phyloP scores from a whole-genome alignment of 2,329 filamentous ascomycete species.

The Xylogone sp. region DNA sequence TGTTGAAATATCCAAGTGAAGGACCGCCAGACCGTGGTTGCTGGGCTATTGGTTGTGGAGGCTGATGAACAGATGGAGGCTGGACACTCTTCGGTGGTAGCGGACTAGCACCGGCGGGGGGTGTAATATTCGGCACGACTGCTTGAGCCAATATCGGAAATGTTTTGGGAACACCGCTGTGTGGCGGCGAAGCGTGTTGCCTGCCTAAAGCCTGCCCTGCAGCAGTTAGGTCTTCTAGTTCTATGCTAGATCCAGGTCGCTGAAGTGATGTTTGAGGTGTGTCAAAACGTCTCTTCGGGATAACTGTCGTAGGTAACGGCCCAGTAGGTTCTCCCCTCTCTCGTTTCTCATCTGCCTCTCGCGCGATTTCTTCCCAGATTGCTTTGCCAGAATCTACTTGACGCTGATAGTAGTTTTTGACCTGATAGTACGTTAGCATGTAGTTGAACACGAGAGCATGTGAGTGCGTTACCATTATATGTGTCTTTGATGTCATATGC shows the following conservation, averaged over 20 bases:
- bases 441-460: constrained; percentile 24
- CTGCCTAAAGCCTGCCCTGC: constrained; percentile 13
- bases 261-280: constrained; percentile 34
- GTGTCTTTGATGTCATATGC: constrained; percentile 80
- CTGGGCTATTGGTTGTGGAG: constrained; percentile 13
- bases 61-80: constrained; percentile 19
- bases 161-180: constrained; percentile 15
- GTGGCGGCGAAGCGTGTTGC: constrained; percentile 23
- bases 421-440: constrained; percentile 39
- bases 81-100: constrained; percentile 20
- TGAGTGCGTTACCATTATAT: constrained; percentile 66
- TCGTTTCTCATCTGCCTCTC: constrained; percentile 55
- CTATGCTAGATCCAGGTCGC: constrained; percentile 44
- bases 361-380: constrained; percentile 58
- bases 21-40: constrained; percentile 19
- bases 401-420: constrained; percentile 65
- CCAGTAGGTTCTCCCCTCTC: constrained; percentile 55
- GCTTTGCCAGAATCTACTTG: constrained; percentile 55
- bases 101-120: constrained; percentile 18
- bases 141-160: constrained; percentile 29
- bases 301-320: constrained; percentile 51
- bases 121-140: constrained; percentile 19
- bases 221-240: constrained; percentile 37
- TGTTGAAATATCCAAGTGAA: constrained; percentile 23
- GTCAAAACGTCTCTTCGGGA: constrained; percentile 50